Conservation (phyloP, 805 yeast genomes). For the Sugiyamaella qingdaonensis region DNA sequence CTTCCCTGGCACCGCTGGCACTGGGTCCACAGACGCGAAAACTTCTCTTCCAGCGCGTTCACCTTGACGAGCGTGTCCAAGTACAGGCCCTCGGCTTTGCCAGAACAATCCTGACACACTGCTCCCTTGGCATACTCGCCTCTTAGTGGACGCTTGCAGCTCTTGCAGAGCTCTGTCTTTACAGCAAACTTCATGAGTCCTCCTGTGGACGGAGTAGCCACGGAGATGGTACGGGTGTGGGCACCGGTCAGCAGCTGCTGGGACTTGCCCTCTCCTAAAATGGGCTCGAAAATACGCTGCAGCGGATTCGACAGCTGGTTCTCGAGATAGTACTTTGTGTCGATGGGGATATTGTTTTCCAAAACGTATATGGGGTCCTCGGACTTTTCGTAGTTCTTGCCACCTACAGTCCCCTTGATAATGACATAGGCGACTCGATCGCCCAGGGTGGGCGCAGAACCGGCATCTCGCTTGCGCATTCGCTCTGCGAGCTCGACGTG, state of each 20-base stretch:
- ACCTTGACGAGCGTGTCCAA: slow-evolving; percentile 76
- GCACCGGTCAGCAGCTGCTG: slow-evolving; percentile 75
- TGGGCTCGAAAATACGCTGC: slow-evolving; percentile 91
- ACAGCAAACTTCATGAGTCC: slow-evolving; percentile 90
- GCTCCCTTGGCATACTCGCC: slow-evolving; percentile 57
- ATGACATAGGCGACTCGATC: slow-evolving; percentile 98
- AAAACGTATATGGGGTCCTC: slow-evolving; percentile 94
- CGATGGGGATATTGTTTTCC: slow-evolving; percentile 89
- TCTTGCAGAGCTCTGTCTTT: slow-evolving; percentile 82
- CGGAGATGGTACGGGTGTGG: slow-evolving; percentile 71
- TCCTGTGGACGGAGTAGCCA: slow-evolving; percentile 71
- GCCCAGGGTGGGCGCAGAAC: slow-evolving; percentile 94
- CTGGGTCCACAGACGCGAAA: slow-evolving; percentile 92
- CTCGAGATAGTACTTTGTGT: slow-evolving; percentile 87
- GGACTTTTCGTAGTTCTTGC: slow-evolving; percentile 87
- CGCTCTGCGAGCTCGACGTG: slow-evolving; percentile 95
- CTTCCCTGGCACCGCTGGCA: slow-evolving; percentile 98
- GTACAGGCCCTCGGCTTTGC: slow-evolving; percentile 70
- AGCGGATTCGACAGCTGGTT: slow-evolving; percentile 92
- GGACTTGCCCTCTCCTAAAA: slow-evolving; percentile 80
- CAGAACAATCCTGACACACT: slow-evolving; percentile 73
- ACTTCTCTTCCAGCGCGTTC: slow-evolving; percentile 74
- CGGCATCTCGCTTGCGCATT: slow-evolving; percentile 94
- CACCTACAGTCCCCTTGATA: slow-evolving; percentile 71
- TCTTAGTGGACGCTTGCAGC: slow-evolving; percentile 75